phyloP scores from a whole-genome alignment of 2,329 filamentous ascomycete species.

The Cercospora berteroae region DNA sequence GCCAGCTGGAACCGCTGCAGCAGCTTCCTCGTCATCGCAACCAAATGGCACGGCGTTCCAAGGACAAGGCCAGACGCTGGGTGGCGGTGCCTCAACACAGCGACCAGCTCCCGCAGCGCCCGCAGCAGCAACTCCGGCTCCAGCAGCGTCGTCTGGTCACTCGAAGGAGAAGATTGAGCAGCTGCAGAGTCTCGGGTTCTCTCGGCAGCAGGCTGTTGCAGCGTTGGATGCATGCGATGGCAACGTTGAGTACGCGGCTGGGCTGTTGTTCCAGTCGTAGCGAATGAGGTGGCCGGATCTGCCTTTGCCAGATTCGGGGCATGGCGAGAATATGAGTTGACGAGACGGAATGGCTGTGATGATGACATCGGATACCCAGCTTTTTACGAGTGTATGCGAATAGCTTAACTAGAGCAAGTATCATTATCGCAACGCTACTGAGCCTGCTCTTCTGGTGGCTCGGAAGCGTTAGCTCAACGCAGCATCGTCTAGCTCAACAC shows the following conservation, averaged over 20 bases:
- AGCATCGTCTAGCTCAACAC: background rate
- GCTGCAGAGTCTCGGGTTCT: slow-evolving; percentile 74
- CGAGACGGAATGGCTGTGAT: background rate
- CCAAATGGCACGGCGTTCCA: slow-evolving; percentile 29
- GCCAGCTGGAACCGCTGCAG: slow-evolving; percentile 46
- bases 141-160: slow-evolving; percentile 35
- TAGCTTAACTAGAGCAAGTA: slow-evolving; percentile 10
- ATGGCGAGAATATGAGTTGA: background rate
- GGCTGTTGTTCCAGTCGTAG: slow-evolving; percentile 60
- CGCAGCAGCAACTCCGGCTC: slow-evolving; percentile 20
- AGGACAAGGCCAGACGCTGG: slow-evolving; percentile 36
- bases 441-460: background rate
- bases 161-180: slow-evolving; percentile 69
- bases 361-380: slow-evolving; percentile 6
- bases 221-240: slow-evolving; percentile 80
- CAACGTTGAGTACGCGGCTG: slow-evolving; percentile 84
- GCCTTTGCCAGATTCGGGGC: background rate
- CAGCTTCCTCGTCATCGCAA: slow-evolving; percentile 29
- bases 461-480: background rate
- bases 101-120: slow-evolving; percentile 20
- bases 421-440: background rate
- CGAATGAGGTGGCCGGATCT: background rate
- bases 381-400: slow-evolving; percentile 6
- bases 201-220: slow-evolving; percentile 70
- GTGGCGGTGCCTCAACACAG: slow-evolving; percentile 22